Evolutionary conservation across 176 grass and related monocot species (phyloP), one percentile per base, ranked within the genome.

Genomic region (Phoenix roebelenii): DNA sequence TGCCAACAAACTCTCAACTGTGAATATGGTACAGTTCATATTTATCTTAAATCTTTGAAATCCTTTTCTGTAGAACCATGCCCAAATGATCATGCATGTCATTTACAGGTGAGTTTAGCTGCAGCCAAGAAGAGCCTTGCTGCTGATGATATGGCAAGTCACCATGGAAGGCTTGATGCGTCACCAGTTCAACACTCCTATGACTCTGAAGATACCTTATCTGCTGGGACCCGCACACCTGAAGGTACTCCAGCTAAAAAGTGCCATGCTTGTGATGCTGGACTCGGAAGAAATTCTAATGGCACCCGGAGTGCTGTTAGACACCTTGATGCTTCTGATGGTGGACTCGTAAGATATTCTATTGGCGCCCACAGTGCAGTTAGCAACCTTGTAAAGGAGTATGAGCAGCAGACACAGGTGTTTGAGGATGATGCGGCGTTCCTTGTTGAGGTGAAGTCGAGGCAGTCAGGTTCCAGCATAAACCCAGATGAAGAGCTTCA

Each of bases 81-180:
- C 35, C 10, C 35, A 44, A 44, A 12, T 44, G 10, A 44, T 44
- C 35, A 44, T 44, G 35, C 35, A 44, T 9, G 12, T 44, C 3
- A n/a, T 20, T 82, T 80, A 61, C 85, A 89, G 89, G 51, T 80
- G 57, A 95, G 73, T 58, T 76, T 95, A 69, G 85, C 81, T 23
- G 76, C 79, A 55, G 89, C 85, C 54, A 95, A 85, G 71, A 95
- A 89, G 82, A 86, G 70, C 57, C 74, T 95, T 51, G 54, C 62
- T 69, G 68, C 77, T 77, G 76, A 85, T 63, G 64, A 86, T 5
- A 44, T 61, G 22, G 66, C 54, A 51, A 69, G 53, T 39, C 61
- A 59, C 60, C 63, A 50, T 4, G 32, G 67, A 49, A 52, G 49
- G 60, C 54, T 54, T 52, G 85, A 88, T 73, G 66, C 64, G 16